phyloP scores from a whole-genome alignment of 768 basidiomycete genomes.

The Phanerochaete carnosa region DNA sequence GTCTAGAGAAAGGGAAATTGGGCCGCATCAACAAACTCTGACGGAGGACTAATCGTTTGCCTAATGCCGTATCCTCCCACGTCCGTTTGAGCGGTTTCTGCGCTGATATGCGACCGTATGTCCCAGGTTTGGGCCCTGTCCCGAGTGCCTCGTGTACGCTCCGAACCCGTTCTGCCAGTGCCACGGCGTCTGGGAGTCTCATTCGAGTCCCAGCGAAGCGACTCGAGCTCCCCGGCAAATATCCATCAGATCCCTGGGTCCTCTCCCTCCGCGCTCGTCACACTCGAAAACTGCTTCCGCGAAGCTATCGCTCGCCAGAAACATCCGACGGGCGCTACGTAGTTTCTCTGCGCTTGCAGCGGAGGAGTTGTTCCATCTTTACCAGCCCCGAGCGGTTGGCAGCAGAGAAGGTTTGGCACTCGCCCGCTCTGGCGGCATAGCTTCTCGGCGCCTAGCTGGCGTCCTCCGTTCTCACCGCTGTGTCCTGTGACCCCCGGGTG shows the following conservation, averaged over 20 bases:
- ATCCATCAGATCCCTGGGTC: not conserved
- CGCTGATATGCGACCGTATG: not conserved
- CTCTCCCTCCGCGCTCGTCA: not conserved
- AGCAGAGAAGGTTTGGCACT: not conserved
- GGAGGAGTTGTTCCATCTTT: not conserved
- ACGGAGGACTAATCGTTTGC: not conserved
- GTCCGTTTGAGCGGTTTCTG: not conserved
- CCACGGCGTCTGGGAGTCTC: not conserved
- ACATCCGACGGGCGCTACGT: not conserved
- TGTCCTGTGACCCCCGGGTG: not conserved
- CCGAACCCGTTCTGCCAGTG: not conserved
- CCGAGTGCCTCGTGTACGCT: not conserved
- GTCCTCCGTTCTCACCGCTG: not conserved
- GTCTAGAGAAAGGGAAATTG: not conserved
- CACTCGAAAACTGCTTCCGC: conserved; percentile 1
- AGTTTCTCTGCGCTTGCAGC: not conserved
- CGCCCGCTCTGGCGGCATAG: not conserved
- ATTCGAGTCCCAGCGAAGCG: not conserved
- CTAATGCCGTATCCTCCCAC: not conserved
- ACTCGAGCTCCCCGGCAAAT: not conserved
- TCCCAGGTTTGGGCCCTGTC: not conserved
- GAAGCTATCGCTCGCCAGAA: not conserved
- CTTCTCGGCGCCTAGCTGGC: not conserved
- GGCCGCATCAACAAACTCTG: not conserved
- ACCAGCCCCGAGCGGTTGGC: not conserved